Evolutionary conservation across 202 grass and related monocot species (phyloP), one percentile per base, ranked within the genome.

Genomic region (Saccharum hybrid): DNA sequence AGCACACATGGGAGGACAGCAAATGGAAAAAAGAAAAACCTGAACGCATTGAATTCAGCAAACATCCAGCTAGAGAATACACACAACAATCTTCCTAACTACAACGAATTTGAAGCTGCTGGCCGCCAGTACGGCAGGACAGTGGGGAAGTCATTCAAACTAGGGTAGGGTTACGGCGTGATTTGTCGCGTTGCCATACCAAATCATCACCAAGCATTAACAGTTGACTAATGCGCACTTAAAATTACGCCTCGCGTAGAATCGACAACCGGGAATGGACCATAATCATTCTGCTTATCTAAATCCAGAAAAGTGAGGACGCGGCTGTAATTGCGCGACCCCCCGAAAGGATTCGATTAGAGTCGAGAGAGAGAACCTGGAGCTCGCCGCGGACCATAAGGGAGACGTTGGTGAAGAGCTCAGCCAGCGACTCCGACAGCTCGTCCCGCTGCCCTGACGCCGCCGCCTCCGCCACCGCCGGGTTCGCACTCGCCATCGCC

Each of bases 341-440:
- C 1, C 16, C 12, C 10, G 30, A n/a, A 21, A 62, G 6, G 22
- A 1, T 42, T 68, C 23, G 48, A 71, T 45, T 63, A 13, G 38
- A 42, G 63, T 13, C 2, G 38, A 37, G 36, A 1, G 72, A 6
- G 19, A 28, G 4, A 40, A 94, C 96, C 96, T 99, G 89, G 42
- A 99, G 93, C 85, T 99, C 93, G 81, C 91, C 89, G 89, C 92
- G 89, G 76, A 96, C 86, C 93, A 94, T 99, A 68, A 86, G 42
- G 82, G 93, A 92, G 75, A 96, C 81, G 85, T 86, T 86, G 67
- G 84, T 54, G 96, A 99, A 96, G 84, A 99, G 90, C 79, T 91
- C 93, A 3, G 48, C 68, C 12, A 99, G 82, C 4, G 91, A 91
- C 60, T 94, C 96, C n/a, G 88, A 84, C 1, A 99, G 92, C 69